Percentiles rank a stretch among this genome's conserved stretches.
Evolutionary conservation across 352 stramenopile species (phyloP).

Genomic region (Pythium rhizo-oryzae): DNA sequence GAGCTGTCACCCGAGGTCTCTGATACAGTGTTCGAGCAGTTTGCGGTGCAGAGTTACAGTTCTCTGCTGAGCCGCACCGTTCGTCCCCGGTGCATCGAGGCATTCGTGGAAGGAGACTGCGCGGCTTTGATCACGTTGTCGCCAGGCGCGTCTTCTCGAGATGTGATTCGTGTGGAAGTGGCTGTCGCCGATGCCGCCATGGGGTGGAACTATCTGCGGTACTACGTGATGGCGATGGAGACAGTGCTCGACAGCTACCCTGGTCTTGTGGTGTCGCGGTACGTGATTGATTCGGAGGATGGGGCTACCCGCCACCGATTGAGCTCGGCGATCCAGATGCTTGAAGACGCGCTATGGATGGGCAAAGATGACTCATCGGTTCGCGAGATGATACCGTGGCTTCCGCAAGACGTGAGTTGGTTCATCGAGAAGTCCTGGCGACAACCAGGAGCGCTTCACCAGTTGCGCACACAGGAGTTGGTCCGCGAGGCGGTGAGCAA

Average conservation of each 20-base stretch:
- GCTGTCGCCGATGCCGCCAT: neutral
- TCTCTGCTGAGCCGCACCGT: constrained; percentile 7
- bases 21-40: constrained; percentile 30
- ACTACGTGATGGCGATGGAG: constrained; percentile 25
- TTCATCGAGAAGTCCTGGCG: constrained; percentile 25
- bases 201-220: constrained; percentile 13
- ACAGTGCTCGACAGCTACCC: constrained; percentile 23
- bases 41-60: constrained; percentile 29
- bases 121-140: constrained; percentile 11
- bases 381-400: constrained; percentile 10
- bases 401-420: constrained; percentile 17
- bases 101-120: constrained; percentile 11
- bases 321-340: constrained; percentile 1
- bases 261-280: constrained; percentile 8
- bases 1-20: constrained; percentile 22
- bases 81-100: constrained; percentile 21
- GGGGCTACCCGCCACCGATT: constrained; percentile 5
- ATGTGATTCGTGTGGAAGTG: constrained; percentile 18
- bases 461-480: constrained; percentile 3
- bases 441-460: constrained; percentile 2
- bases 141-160: neutral
- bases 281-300: constrained; percentile 16
- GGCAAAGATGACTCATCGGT: constrained; percentile 1
- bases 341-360: constrained; percentile 7
- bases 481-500: constrained; percentile 5